phyloP scores from a whole-genome alignment of 2,329 filamentous ascomycete genomes.

The Trichophyton simii region DNA sequence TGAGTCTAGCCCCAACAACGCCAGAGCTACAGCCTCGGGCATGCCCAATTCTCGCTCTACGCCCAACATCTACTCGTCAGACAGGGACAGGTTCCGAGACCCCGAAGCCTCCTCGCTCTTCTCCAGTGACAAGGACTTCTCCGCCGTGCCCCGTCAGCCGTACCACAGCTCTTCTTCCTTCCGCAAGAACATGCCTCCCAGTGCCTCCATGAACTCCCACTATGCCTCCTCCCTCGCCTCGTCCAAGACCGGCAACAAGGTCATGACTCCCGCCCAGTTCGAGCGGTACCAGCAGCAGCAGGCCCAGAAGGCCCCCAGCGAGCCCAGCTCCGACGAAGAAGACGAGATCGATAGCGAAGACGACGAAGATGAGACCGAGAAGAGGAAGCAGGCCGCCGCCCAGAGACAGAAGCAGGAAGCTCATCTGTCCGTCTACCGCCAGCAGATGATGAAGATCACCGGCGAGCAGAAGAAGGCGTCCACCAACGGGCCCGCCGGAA shows the following conservation, averaged over 20 bases:
- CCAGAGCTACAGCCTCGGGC: constrained; percentile 1
- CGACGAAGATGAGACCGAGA: constrained; percentile 68
- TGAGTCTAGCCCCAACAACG: neutral
- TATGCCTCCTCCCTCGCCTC: constrained; percentile 30
- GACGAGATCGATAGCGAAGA: constrained; percentile 52
- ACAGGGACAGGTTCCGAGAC: neutral
- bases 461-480: constrained; percentile 46
- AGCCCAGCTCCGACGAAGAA: constrained; percentile 37
- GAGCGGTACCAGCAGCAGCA: constrained; percentile 59
- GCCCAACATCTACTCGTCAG: constrained; percentile 6
- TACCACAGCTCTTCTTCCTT: neutral
- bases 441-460: constrained; percentile 94
- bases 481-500: constrained; percentile 43
- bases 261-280: constrained; percentile 84
- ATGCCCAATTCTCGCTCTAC: constrained; percentile 1
- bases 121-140: constrained; percentile 11
- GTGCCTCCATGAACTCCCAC: constrained; percentile 35
- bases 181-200: constrained; percentile 23
- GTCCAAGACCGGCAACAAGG: constrained; percentile 47
- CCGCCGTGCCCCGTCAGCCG: constrained; percentile 8
- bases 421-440: constrained; percentile 76
- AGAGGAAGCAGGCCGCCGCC: constrained; percentile 57
- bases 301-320: constrained; percentile 49
- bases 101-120: constrained; percentile 10
- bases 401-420: constrained; percentile 81